A percentile compares a stretch with the other conserved stretches of the same genome.
phyloP scores from a whole-genome alignment of 108 stramenopile genomes.

The Seminavis robusta region DNA sequence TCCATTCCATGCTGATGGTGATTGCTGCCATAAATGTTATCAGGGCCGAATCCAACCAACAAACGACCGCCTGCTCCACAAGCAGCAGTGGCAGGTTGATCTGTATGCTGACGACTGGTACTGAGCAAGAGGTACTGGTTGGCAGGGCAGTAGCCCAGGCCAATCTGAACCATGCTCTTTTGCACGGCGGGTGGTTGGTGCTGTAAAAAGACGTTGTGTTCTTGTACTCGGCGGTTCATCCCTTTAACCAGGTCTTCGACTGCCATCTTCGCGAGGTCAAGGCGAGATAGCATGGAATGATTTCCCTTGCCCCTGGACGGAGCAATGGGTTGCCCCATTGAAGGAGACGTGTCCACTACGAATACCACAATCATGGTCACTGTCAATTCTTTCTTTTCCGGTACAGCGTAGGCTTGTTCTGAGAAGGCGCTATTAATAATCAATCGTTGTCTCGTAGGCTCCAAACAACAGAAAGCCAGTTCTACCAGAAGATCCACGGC shows the following conservation, averaged over 20 bases:
- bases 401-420: too few species aligned
- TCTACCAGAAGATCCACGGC: too few species aligned
- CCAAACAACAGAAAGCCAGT: too few species aligned
- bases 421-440: too few species aligned
- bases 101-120: slow-evolving; percentile 50
- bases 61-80: slow-evolving; percentile 77
- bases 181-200: slow-evolving; percentile 30
- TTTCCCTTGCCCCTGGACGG: not conserved
- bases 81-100: slow-evolving; percentile 28
- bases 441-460: too few species aligned
- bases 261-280: slow-evolving; percentile 80
- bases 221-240: slow-evolving; percentile 52
- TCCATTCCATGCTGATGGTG: slow-evolving; percentile 1
- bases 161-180: slow-evolving; percentile 22
- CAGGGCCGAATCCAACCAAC: slow-evolving; percentile 60
- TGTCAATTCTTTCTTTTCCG: not conserved
- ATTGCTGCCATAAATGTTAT: not conserved
- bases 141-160: slow-evolving; percentile 42
- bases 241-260: slow-evolving; percentile 59
- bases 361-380: slow-evolving; percentile 76
- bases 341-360: slow-evolving; percentile 77
- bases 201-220: slow-evolving; percentile 52
- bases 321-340: slow-evolving; percentile 46
- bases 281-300: slow-evolving; percentile 38
- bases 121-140: slow-evolving; percentile 68